These are phyloP conservation scores for Barnettozyma siamensis DNA, from an alignment of 805 yeast species.

Conservation along the genomic window DNA sequence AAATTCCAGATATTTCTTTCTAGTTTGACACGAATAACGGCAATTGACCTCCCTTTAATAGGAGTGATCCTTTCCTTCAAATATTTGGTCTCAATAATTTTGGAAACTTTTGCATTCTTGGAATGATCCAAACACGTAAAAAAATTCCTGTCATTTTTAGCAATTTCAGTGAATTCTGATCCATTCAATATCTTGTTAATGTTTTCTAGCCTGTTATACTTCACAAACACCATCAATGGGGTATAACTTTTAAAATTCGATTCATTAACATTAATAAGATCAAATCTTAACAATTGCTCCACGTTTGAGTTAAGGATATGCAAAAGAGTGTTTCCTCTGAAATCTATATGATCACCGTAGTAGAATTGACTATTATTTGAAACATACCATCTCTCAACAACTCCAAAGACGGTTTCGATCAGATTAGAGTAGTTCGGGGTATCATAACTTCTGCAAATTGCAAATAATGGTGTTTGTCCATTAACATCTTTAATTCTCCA, in stretches of 20 bases:
- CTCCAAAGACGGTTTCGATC: slow-evolving; percentile 39
- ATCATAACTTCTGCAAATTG: slow-evolving; percentile 76
- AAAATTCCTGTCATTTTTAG: slow-evolving; percentile 22
- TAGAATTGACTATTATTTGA: slow-evolving; percentile 30
- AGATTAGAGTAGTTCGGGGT: slow-evolving; percentile 53
- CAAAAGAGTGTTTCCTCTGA: slow-evolving; percentile 66
- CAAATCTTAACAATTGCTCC: slow-evolving; percentile 31
- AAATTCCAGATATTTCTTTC: slow-evolving; percentile 27
- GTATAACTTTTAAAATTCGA: slow-evolving; percentile 53
- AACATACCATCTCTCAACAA: slow-evolving; percentile 39
- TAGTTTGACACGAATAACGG: slow-evolving; percentile 31
- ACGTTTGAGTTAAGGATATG: slow-evolving; percentile 61
- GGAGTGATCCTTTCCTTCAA: slow-evolving; percentile 18
- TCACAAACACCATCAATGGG: slow-evolving; percentile 66
- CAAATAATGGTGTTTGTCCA: slow-evolving; percentile 73
- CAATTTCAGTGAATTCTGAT: slow-evolving; percentile 39
- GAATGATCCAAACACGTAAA: slow-evolving; percentile 42
- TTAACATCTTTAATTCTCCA: slow-evolving; percentile 65
- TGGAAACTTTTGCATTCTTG: slow-evolving; percentile 32
- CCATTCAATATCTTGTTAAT: slow-evolving; percentile 45
- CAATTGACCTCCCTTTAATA: slow-evolving; percentile 24
- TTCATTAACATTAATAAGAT: slow-evolving; percentile 49
- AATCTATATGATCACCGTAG: slow-evolving; percentile 62
- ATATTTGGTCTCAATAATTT: slow-evolving; percentile 28
- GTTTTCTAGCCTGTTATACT: slow-evolving; percentile 62